Percentiles rank a stretch among this genome's conserved stretches.
Evolutionary conservation across 306 rosid genomes (phyloP).

Genomic region (Corylus avellana): DNA sequence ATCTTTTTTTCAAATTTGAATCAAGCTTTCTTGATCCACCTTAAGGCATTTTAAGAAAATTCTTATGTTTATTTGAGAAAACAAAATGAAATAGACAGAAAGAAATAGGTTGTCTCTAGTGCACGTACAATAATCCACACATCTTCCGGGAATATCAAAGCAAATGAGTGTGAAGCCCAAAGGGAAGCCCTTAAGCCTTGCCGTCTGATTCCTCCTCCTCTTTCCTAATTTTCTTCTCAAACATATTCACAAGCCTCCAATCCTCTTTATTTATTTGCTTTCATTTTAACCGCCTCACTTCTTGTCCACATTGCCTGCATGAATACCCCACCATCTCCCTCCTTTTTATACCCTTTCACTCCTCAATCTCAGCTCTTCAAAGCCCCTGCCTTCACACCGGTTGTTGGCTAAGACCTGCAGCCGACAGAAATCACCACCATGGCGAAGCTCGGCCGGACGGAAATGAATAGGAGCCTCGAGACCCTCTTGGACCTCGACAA

Average conservation of each 20-base stretch:
- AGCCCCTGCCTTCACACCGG: constrained; percentile 13
- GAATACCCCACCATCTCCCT: constrained; percentile 3
- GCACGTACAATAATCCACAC: not conserved
- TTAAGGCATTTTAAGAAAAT: too few relatives aligned
- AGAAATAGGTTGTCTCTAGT: constrained; percentile 25
- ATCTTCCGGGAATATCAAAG: constrained; percentile 44
- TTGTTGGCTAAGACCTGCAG: constrained; percentile 21
- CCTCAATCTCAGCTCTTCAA: constrained; percentile 31
- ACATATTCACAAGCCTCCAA: constrained; percentile 13
- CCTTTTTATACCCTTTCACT: constrained; percentile 31
- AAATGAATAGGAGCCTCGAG: constrained; percentile 57
- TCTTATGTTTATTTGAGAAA: constrained; percentile 50
- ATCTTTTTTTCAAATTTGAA: too few relatives aligned
- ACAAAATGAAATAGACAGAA: too few relatives aligned
- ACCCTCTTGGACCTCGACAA: constrained; percentile 52
- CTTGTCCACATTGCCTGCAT: constrained; percentile 34
- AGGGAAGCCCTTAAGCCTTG: constrained; percentile 31
- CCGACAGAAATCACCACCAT: constrained; percentile 31
- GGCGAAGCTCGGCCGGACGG: constrained; percentile 41
- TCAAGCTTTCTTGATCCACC: too few relatives aligned
- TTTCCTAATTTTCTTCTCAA: constrained; percentile 22
- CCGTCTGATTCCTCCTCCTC: constrained; percentile 41
- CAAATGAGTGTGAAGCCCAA: constrained; percentile 43
- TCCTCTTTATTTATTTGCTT: not conserved
- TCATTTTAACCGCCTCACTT: constrained; percentile 34